A percentile compares a stretch with the other conserved stretches of the same genome.
Evolutionary conservation across 306 rosid genomes (phyloP).

Genomic region (Luffa aegyptiaca): DNA sequence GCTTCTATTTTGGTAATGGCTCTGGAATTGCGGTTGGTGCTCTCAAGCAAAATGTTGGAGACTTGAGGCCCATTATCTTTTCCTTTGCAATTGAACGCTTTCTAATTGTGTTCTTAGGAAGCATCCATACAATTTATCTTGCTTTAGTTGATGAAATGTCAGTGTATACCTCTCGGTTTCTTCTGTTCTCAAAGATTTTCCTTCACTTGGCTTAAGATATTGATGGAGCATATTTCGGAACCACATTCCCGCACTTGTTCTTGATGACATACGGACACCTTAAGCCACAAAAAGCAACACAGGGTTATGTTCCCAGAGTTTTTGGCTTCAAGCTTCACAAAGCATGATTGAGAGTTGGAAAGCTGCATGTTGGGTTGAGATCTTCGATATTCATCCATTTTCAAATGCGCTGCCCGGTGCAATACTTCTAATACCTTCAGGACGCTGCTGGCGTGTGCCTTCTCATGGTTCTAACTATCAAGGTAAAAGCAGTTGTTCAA

Average conservation of each 20-base stretch:
- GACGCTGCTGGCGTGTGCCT: neutral
- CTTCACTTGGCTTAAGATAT: slow-evolving; percentile 46
- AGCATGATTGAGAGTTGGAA: slow-evolving; percentile 30
- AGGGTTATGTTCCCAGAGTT: slow-evolving; percentile 69
- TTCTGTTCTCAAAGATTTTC: slow-evolving; percentile 12
- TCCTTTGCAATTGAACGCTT: neutral
- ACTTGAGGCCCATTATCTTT: neutral
- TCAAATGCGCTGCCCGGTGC: neutral
- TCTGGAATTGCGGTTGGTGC: neutral
- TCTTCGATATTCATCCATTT: slow-evolving; percentile 13
- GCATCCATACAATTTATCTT: neutral
- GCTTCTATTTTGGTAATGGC: neutral
- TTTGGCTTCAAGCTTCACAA: slow-evolving; percentile 81
- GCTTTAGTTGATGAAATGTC: neutral
- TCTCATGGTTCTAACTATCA: slow-evolving; percentile 6
- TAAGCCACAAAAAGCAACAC: slow-evolving; percentile 64
- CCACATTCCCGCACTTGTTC: slow-evolving; percentile 72
- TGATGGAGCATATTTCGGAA: slow-evolving; percentile 87
- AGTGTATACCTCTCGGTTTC: neutral
- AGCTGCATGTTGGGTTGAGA: slow-evolving; percentile 14
- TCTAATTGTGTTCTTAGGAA: neutral
- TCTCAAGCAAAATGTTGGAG: neutral
- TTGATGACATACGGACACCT: slow-evolving; percentile 73
- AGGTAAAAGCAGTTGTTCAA: slow-evolving; percentile 21
- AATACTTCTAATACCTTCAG: neutral